Evolutionary conservation across 768 basidiomycete species (phyloP).

Genomic region (Lactarius pseudohatsudake): DNA sequence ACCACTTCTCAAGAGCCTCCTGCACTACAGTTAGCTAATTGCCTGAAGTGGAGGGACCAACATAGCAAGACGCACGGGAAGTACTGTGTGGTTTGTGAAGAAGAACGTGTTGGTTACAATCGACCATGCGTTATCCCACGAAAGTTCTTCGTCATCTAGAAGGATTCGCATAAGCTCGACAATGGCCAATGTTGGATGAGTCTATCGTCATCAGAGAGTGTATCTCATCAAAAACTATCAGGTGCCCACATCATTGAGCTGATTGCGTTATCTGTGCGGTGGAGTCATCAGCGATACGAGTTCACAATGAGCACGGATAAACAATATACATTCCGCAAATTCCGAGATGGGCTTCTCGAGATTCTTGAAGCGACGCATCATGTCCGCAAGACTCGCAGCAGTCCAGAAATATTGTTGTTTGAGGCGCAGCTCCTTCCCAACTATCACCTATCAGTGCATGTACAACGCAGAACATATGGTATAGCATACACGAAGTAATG

Average conservation of each 20-base stretch:
- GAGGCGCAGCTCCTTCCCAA: constrained; percentile 84
- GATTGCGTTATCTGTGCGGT: constrained; percentile 75
- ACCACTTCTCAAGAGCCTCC: constrained; percentile 92
- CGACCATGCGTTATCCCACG: constrained; percentile 84
- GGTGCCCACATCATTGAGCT: constrained; percentile 80
- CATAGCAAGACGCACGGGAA: constrained; percentile 57
- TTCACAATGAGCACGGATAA: not conserved
- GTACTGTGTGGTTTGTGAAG: constrained; percentile 94
- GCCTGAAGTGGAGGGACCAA: not conserved
- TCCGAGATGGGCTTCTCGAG: constrained; percentile 74
- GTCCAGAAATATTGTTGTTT: constrained; percentile 99
- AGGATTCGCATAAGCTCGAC: constrained; percentile 93
- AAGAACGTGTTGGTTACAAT: constrained; percentile 90
- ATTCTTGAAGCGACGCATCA: constrained; percentile 91
- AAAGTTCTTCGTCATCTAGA: constrained; percentile 86
- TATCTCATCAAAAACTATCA: not conserved
- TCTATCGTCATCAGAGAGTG: constrained; percentile 44
- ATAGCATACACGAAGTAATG: constrained; percentile 52
- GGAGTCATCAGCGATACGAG: not conserved
- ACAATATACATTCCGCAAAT: constrained; percentile 73
- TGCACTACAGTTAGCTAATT: constrained; percentile 32
- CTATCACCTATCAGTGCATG: constrained; percentile 37
- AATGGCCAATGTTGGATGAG: constrained; percentile 93
- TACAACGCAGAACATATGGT: not conserved
- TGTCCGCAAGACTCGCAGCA: constrained; percentile 83